phyloP scores from a whole-genome alignment of 1,139 yeast genomes.

The Hemisphaericaspora subhashii region DNA sequence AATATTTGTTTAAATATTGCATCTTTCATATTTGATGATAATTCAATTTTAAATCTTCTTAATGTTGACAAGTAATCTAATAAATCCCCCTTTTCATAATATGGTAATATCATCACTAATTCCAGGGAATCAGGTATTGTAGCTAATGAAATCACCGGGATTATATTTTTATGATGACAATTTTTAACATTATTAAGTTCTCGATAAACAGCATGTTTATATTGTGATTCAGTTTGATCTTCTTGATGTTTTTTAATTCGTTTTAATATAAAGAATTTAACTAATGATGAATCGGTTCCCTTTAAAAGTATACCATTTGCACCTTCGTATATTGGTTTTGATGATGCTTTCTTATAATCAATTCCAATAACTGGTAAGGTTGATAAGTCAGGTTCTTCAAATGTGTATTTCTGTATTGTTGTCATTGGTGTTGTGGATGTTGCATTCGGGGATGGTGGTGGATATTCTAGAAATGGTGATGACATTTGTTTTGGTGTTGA shows the following conservation, averaged over 20 bases:
- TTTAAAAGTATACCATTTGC: constrained; percentile 43
- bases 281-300: constrained; percentile 25
- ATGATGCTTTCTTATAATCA: constrained; percentile 25
- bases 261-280: constrained; percentile 30
- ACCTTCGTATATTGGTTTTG: constrained; percentile 42
- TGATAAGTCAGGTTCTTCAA: neutral
- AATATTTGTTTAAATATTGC: constrained; percentile 48
- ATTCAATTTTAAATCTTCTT: constrained; percentile 31
- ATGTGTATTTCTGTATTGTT: neutral
- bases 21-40: constrained; percentile 40
- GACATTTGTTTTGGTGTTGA: too few species aligned
- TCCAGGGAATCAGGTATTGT: constrained; percentile 18
- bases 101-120: constrained; percentile 38
- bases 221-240: constrained; percentile 16
- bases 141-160: constrained; percentile 29
- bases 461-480: neutral
- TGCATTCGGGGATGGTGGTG: neutral
- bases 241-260: constrained; percentile 27
- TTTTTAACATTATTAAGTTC: constrained; percentile 32
- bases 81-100: constrained; percentile 48
- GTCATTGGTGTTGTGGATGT: neutral
- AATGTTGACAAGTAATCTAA: constrained; percentile 39
- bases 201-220: constrained; percentile 22
- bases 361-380: constrained; percentile 14
- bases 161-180: constrained; percentile 31